These are phyloP conservation scores for Hermanozyma aechmeae DNA, from an alignment of 805 yeast species.

Conservation along the genomic window DNA sequence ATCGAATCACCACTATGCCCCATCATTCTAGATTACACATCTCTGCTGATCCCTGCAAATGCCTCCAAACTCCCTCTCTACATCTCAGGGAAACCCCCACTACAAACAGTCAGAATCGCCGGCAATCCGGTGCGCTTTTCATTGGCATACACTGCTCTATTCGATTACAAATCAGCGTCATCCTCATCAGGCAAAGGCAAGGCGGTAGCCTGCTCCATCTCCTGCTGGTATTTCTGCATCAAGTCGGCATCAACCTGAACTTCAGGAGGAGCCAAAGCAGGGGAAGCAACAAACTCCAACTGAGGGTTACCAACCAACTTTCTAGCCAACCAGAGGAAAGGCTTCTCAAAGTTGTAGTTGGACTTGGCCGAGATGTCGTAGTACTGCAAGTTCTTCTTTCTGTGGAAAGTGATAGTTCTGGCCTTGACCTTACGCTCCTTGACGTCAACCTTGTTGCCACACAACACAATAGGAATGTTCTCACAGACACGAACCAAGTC, in stretches of 20 bases:
- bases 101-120: background rate
- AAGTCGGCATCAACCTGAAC: constrained; percentile 93
- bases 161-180: constrained; percentile 91
- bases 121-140: background rate
- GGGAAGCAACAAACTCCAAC: constrained; percentile 97
- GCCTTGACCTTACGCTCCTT: constrained; percentile 99
- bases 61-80: background rate
- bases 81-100: background rate
- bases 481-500: constrained; percentile 99
- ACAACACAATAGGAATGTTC: constrained; percentile 96
- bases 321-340: constrained; percentile 99
- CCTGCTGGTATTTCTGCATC: constrained; percentile 98
- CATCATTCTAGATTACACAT: background rate
- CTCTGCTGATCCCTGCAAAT: background rate
- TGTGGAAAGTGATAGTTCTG: constrained; percentile 99
- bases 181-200: constrained; percentile 99
- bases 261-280: constrained; percentile 99
- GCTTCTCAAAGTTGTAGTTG: constrained; percentile 98
- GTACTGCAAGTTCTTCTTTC: constrained; percentile 99
- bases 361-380: constrained; percentile 99
- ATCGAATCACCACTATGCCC: background rate
- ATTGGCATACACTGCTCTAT: background rate
- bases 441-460: constrained; percentile 99
- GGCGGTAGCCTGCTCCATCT: constrained; percentile 99
- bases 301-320: constrained; percentile 97